Conservation (phyloP, 2,329 filamentous ascomycete genomes). For the Cucurbitaria berberidis region DNA sequence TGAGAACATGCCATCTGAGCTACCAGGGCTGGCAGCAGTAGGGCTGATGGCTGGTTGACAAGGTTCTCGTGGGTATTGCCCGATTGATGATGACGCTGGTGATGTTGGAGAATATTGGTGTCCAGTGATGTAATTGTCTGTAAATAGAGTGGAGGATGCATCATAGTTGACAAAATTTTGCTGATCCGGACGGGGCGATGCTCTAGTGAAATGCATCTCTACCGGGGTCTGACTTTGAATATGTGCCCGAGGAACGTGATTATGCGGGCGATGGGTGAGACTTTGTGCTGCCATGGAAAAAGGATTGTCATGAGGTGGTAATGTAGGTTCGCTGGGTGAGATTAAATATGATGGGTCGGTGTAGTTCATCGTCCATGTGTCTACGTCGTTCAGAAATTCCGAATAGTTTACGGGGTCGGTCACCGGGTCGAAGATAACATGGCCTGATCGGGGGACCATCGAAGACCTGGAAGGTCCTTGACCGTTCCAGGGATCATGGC, state of each 20-base stretch:
- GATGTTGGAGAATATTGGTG: conserved; percentile 25
- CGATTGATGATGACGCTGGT: conserved; percentile 30
- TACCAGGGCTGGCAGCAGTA: conserved; percentile 38
- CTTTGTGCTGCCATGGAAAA: conserved; percentile 25
- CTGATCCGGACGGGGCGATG: conserved; percentile 35
- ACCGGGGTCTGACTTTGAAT: conserved; percentile 26
- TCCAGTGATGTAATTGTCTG: conserved; percentile 29
- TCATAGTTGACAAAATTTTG: conserved; percentile 39
- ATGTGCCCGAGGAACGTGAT: conserved; percentile 17
- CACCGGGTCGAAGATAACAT: conserved; percentile 39
- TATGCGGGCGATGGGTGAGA: conserved; percentile 17
- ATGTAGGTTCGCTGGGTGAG: conserved; percentile 37
- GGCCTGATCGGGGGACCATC: conserved; percentile 34
- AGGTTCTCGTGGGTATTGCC: conserved; percentile 22
- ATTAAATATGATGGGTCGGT: conserved; percentile 35
- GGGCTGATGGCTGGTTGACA: conserved; percentile 34
- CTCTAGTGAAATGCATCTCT: conserved; percentile 26
- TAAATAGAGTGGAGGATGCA: conserved; percentile 31
- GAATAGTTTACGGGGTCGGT: conserved; percentile 34
- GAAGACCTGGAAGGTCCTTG: conserved; percentile 36
- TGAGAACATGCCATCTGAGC: conserved; percentile 37
- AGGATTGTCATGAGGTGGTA: conserved; percentile 29
- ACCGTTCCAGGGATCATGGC: conserved; percentile 42
- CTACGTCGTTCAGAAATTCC: conserved; percentile 26
- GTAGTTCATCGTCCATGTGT: conserved; percentile 34